These are phyloP conservation scores for Dispira simplex DNA, from an alignment of 192 early-diverging fungal species.

Conservation along the genomic window DNA sequence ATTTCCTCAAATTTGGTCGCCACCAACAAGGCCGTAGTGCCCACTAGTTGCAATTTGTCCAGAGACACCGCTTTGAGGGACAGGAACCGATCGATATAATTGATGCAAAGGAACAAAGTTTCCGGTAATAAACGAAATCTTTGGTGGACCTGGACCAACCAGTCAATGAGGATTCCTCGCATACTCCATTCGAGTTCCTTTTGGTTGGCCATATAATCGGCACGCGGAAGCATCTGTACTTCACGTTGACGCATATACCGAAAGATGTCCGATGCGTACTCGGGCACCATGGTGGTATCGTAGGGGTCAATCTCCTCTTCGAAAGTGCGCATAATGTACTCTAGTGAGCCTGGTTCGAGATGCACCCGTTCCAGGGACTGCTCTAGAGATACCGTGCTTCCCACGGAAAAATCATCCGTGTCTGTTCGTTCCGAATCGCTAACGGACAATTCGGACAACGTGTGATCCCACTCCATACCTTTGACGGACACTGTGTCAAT, in stretches of 20 bases:
- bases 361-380: no score
- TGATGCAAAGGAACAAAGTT: slow-evolving; percentile 85
- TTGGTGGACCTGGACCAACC: slow-evolving; percentile 86
- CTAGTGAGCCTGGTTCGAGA: no score
- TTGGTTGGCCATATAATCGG: slow-evolving; percentile 70
- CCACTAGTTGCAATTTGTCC: slow-evolving; percentile 87
- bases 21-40: slow-evolving; percentile 75
- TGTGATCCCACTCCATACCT: no score
- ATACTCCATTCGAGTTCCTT: slow-evolving; percentile 84
- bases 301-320: slow-evolving; percentile 31
- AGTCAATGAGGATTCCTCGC: slow-evolving; percentile 85
- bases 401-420: no score
- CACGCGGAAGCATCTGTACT: slow-evolving; percentile 59
- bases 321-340: no score
- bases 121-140: slow-evolving; percentile 86
- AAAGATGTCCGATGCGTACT: slow-evolving; percentile 88
- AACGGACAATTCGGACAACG: no score
- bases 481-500: no score
- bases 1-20: slow-evolving; percentile 95
- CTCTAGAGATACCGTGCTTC: no score
- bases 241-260: slow-evolving; percentile 65
- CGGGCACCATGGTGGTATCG: slow-evolving; percentile 87
- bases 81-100: slow-evolving; percentile 91
- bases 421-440: no score
- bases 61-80: slow-evolving; percentile 69